A percentile compares a stretch with the other conserved stretches of the same genome.
Conservation (phyloP, 2,329 filamentous ascomycete genomes). For the Nemania abortiva region DNA sequence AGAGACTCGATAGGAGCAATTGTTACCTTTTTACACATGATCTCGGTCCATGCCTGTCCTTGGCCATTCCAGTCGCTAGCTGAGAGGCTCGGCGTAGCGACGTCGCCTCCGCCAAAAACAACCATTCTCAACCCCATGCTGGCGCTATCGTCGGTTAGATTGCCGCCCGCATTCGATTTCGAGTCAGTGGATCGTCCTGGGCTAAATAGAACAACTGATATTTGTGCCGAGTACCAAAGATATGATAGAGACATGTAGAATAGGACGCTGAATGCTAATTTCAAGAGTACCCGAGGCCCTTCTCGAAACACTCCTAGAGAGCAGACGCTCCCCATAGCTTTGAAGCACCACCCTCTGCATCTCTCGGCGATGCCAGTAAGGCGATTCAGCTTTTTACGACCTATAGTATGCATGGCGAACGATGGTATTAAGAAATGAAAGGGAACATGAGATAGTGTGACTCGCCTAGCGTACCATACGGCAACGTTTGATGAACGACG, state of each 20-base stretch:
- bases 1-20: not conserved
- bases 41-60: slow-evolving; percentile 59
- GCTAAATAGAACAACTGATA: not conserved
- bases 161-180: slow-evolving; percentile 15
- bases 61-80: slow-evolving; percentile 22
- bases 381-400: not conserved
- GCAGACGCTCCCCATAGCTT: slow-evolving; percentile 34
- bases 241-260: slow-evolving; percentile 40
- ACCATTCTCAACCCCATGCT: slow-evolving; percentile 60
- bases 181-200: slow-evolving; percentile 27
- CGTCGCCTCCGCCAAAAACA: slow-evolving; percentile 64
- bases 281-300: slow-evolving; percentile 40
- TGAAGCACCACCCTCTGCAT: slow-evolving; percentile 21
- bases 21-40: slow-evolving; percentile 61
- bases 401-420: not conserved
- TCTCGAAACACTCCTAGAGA: slow-evolving; percentile 39
- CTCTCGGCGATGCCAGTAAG: not conserved
- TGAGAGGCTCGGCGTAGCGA: slow-evolving; percentile 55
- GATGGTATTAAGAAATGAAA: not conserved
- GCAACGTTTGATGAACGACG: not conserved
- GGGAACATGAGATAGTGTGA: not conserved
- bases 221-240: slow-evolving; percentile 23
- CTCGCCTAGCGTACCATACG: not conserved
- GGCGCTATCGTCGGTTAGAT: not conserved
- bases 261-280: slow-evolving; percentile 38